These are phyloP conservation scores for Jamesozyma piceae DNA, from an alignment of 805 yeast genomes.

Conservation along the genomic window DNA sequence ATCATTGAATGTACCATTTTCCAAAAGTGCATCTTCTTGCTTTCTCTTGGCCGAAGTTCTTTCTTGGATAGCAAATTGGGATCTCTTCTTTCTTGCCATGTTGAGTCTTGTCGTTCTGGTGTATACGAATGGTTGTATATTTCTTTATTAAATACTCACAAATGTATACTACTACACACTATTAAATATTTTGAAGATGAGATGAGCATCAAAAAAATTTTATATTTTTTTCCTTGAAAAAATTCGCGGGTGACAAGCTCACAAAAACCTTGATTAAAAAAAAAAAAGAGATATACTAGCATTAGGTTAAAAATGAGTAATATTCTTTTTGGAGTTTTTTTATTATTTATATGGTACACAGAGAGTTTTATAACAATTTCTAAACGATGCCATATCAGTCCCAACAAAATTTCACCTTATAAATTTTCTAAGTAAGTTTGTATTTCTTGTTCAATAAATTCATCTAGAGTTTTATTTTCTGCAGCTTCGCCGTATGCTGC, in stretches of 20 bases:
- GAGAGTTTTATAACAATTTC: too few relatives aligned
- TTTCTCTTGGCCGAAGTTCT: slow-evolving; percentile 26
- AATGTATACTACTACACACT: too few relatives aligned
- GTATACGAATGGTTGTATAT: background rate
- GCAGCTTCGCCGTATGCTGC: slow-evolving; percentile 44
- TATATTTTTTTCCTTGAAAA: background rate
- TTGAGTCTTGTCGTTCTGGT: background rate
- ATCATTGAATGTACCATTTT: slow-evolving; percentile 16
- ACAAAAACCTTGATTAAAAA: too few relatives aligned
- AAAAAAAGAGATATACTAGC: too few relatives aligned
- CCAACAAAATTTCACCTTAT: too few relatives aligned
- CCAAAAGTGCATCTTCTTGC: slow-evolving; percentile 25
- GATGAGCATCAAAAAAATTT: slow-evolving; percentile 5
- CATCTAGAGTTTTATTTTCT: slow-evolving; percentile 33
- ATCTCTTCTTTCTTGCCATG: slow-evolving; percentile 26
- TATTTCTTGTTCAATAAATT: slow-evolving; percentile 4
- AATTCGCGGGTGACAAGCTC: background rate
- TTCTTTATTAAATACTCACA: background rate
- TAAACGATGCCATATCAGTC: too few relatives aligned
- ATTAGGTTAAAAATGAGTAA: too few relatives aligned
- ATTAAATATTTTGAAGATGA: background rate
- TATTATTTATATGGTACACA: too few relatives aligned
- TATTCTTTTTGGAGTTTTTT: too few relatives aligned
- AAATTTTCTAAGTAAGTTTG: background rate
- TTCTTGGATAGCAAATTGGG: slow-evolving; percentile 20